Conservation (phyloP, 345 rosid genomes). For the Linum lewisii region DNA sequence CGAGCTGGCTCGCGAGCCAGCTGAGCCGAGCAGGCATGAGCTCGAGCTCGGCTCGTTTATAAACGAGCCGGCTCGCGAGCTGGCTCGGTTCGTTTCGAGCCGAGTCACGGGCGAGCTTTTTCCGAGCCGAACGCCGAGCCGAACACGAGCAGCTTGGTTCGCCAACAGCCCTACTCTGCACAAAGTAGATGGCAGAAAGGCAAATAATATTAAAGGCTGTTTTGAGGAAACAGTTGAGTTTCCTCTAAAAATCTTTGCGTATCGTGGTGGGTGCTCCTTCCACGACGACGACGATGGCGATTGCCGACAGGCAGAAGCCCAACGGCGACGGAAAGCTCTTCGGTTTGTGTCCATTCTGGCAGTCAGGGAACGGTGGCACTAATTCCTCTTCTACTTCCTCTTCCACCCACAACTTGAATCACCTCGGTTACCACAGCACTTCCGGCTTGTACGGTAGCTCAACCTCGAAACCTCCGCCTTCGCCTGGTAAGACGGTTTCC, state of each 20-base stretch:
- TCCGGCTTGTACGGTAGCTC: constrained; percentile 22
- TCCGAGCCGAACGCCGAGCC: too few relatives aligned
- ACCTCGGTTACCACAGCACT: constrained; percentile 14
- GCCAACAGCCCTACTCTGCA: too few relatives aligned
- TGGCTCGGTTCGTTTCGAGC: too few relatives aligned
- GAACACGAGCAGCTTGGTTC: too few relatives aligned
- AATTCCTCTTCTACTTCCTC: constrained; percentile 40
- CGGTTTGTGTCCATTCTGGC: constrained; percentile 78
- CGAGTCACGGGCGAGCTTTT: too few relatives aligned
- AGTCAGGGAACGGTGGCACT: constrained; percentile 15
- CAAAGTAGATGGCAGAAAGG: not conserved
- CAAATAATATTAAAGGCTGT: not conserved
- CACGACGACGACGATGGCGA: constrained; percentile 37
- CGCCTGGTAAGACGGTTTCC: constrained; percentile 32
- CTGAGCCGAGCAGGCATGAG: too few relatives aligned
- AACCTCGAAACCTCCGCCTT: constrained; percentile 17
- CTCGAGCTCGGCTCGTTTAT: too few relatives aligned
- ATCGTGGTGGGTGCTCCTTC: not conserved
- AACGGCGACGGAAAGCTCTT: constrained; percentile 41
- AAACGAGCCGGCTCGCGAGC: too few relatives aligned
- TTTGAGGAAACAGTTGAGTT: not conserved
- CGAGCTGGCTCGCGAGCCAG: too few relatives aligned
- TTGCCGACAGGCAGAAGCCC: constrained; percentile 35
- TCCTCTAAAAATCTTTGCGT: not conserved
- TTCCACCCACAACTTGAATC: constrained; percentile 43